phyloP scores from a whole-genome alignment of 2,329 filamentous ascomycete genomes.

The Parafenestella ontariensis region DNA sequence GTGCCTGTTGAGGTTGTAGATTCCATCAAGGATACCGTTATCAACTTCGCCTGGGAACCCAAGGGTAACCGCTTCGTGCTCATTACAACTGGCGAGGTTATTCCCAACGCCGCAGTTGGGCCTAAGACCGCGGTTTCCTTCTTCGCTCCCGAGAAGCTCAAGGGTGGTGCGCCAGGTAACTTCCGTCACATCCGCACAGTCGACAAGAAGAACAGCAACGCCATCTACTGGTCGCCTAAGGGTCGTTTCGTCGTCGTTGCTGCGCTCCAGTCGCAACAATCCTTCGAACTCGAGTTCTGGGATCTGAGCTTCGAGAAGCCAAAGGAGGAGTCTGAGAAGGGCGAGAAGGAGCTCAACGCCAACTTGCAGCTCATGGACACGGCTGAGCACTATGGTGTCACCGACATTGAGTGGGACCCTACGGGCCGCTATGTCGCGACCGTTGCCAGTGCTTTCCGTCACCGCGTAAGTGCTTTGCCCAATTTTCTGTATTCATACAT shows the following conservation, averaged over 20 bases:
- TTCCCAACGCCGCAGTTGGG: conserved; percentile 77
- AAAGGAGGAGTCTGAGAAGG: conserved; percentile 85
- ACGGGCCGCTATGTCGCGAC: conserved; percentile 93
- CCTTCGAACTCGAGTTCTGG: conserved; percentile 96
- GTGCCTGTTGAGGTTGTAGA: conserved; percentile 98
- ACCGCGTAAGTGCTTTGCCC: conserved; percentile 73
- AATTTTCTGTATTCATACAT: neutral
- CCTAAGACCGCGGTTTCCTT: conserved; percentile 96
- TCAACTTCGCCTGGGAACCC: conserved; percentile 99
- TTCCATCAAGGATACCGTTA: conserved; percentile 96
- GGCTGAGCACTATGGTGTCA: conserved; percentile 95
- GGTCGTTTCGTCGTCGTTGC: conserved; percentile 95
- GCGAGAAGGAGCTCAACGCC: conserved; percentile 90
- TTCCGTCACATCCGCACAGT: conserved; percentile 95
- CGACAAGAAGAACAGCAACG: conserved; percentile 99
- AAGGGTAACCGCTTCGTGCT: conserved; percentile 97
- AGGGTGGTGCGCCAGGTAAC: conserved; percentile 81
- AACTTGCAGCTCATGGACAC: conserved; percentile 96
- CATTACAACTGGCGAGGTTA: conserved; percentile 89
- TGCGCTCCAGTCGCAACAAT: conserved; percentile 90
- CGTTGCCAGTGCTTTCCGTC: conserved; percentile 94
- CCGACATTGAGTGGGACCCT: conserved; percentile 97
- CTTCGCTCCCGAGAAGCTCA: conserved; percentile 95
- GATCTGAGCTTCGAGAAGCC: conserved; percentile 87
- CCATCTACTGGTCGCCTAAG: conserved; percentile 98